A percentile compares a stretch with the other conserved stretches of the same genome.
Conservation (phyloP, 2,329 filamentous ascomycete species). For the Scedosporium dehoogii region DNA sequence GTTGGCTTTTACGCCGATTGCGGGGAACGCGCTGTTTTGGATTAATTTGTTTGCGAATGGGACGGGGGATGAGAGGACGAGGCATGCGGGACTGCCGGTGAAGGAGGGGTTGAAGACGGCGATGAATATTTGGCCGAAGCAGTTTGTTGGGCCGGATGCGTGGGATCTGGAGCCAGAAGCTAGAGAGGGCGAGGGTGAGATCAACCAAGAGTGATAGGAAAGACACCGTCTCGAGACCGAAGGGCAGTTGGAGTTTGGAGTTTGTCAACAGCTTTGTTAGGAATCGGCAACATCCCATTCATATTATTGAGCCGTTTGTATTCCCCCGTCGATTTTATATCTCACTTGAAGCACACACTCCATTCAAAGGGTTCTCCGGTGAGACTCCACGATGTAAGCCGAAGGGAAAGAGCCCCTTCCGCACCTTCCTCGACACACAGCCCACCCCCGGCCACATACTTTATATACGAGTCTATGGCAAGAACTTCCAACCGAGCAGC, state of each 20-base stretch:
- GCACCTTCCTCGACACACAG: too few species aligned
- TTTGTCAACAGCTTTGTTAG: too few species aligned
- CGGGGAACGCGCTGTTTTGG: constrained; percentile 35
- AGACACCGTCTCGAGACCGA: not conserved
- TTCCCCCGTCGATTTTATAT: too few species aligned
- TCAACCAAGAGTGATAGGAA: not conserved
- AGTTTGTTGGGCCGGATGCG: not conserved
- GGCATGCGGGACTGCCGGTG: constrained; percentile 32
- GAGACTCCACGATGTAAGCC: too few species aligned
- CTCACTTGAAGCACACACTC: too few species aligned
- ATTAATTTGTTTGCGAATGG: constrained; percentile 31
- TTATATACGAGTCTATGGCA: too few species aligned
- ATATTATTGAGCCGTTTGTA: too few species aligned
- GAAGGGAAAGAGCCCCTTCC: too few species aligned
- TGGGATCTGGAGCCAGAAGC: not conserved
- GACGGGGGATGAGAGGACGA: constrained; percentile 27
- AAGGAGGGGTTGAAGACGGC: constrained; percentile 30
- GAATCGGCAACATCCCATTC: too few species aligned
- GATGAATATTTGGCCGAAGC: constrained; percentile 32
- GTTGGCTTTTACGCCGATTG: constrained; percentile 28
- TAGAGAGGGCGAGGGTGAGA: not conserved
- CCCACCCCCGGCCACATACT: too few species aligned
- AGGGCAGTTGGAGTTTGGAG: not conserved
- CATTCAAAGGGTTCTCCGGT: too few species aligned
- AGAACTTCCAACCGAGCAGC: too few species aligned